Base-by-base conservation (phyloP, 2,329 filamentous ascomycete species). In the Aquanectria penicillioides region DNA sequence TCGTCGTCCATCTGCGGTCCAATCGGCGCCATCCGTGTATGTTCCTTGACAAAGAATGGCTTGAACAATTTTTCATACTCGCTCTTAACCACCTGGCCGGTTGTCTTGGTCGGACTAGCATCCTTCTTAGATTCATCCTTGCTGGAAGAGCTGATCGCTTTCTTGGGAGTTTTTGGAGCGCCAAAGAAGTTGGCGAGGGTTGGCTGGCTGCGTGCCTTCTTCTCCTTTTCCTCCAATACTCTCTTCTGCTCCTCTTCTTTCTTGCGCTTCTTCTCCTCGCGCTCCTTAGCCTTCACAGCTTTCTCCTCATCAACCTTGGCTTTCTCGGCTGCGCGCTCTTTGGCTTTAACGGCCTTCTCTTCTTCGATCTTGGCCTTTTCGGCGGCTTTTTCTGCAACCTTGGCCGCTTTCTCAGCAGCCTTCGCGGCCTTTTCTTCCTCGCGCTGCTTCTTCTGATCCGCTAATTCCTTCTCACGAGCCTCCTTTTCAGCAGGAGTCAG, bases 11-110 rank as follows among this genome's bases (percentile, higher is more conserved):
- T 81, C 33, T 81, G 73, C 23, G 86, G 86, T 3, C 79, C 80
- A 44, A 81, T 77, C 0, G 83, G 81, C 1, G 93, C 93, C 50
- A 97, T 67, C n/a, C 77, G 85, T 2, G 92, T 90, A 69, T 92
- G 84, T 3, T 88, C 82, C 57, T 92, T 90, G 40, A 95, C 71
- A 62, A 90, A 94, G 74, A 97, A 98, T 0, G 91, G 88, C 26
- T 93, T 84, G 69, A 98, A 98, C 29, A 83, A 80, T 65, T 86
- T 88, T 15, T 90, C 79, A 65, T 92, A 94, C 38, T 86, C 82
- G 0, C 84, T 82, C 46, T 65, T 70, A 22, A 60, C 50, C n/a
- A 51, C 29, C 26, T 69, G 65, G 7, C 34, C 46, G 7, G 58
- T 22, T 18, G 46, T n/a, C 29, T 63, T 69, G 11, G 47, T 33